These are phyloP conservation scores for Phytophthora sansomeana DNA, from an alignment of 352 stramenopile genomes.

Conservation along the genomic window DNA sequence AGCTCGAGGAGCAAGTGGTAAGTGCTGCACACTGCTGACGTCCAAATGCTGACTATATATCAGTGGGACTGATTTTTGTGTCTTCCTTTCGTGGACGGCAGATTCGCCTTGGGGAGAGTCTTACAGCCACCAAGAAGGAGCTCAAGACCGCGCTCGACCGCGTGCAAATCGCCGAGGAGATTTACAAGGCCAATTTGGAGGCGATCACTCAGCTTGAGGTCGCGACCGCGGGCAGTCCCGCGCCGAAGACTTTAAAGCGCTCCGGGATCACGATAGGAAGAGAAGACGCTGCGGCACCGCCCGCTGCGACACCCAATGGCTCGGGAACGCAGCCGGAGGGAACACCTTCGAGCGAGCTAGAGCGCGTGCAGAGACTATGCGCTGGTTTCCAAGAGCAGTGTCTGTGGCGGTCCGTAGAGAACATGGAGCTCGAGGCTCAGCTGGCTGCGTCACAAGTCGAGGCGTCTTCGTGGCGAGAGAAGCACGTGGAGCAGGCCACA, in stretches of 20 bases:
- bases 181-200: slow-evolving; percentile 75
- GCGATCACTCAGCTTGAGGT: slow-evolving; percentile 63
- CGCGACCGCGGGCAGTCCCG: neutral
- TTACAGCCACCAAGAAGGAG: slow-evolving; percentile 41
- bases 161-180: slow-evolving; percentile 59
- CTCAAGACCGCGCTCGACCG: slow-evolving; percentile 49
- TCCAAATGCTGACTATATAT: neutral
- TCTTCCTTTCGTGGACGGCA: slow-evolving; percentile 10
- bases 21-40: slow-evolving; percentile 11
- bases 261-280: neutral
- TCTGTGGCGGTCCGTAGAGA: slow-evolving; percentile 78
- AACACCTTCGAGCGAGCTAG: slow-evolving; percentile 39
- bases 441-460: slow-evolving; percentile 40
- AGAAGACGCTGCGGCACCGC: slow-evolving; percentile 1
- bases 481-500: slow-evolving; percentile 30
- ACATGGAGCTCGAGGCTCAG: slow-evolving; percentile 64
- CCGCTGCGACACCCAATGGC: slow-evolving; percentile 10
- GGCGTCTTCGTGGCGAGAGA: slow-evolving; percentile 36
- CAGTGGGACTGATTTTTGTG: neutral
- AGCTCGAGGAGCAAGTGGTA: slow-evolving; percentile 57
- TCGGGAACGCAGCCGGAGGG: slow-evolving; percentile 17
- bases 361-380: slow-evolving; percentile 58
- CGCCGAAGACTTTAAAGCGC: slow-evolving; percentile 8
- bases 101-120: slow-evolving; percentile 44
- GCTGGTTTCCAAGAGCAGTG: slow-evolving; percentile 81